A percentile compares a stretch with the other conserved stretches of the same genome.
These are phyloP conservation scores for Penicillium dipodomyicola DNA, from an alignment of 495 filamentous ascomycete genomes.

Conservation along the genomic window DNA sequence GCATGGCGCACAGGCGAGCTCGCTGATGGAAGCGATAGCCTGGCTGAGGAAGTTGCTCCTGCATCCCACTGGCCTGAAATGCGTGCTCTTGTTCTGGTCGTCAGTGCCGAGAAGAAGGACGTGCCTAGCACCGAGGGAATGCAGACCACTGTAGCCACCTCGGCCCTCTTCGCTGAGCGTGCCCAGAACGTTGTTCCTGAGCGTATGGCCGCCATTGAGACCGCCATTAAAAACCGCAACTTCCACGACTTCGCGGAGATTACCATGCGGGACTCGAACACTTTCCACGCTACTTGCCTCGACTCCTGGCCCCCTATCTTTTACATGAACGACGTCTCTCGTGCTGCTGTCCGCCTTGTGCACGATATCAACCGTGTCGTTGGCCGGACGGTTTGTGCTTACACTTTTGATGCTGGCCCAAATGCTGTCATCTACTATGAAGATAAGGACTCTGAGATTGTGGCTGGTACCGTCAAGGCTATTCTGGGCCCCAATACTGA, in stretches of 20 bases:
- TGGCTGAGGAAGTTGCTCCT: conserved; percentile 82
- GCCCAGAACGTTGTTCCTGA: conserved; percentile 71
- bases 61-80: conserved; percentile 91
- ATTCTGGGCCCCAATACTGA: conserved; percentile 48
- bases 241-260: conserved; percentile 85
- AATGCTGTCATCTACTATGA: conserved; percentile 96
- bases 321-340: conserved; percentile 91
- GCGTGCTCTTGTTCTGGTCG: conserved; percentile 87
- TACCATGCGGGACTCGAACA: conserved; percentile 94
- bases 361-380: conserved; percentile 78
- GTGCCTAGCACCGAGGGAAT: conserved; percentile 89
- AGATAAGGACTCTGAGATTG: conserved; percentile 66
- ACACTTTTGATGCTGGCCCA: conserved; percentile 97
- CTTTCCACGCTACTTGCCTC: conserved; percentile 90
- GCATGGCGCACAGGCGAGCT: conserved; percentile 78
- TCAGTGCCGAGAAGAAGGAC: conserved; percentile 89
- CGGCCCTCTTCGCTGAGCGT: conserved; percentile 72
- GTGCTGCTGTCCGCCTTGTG: conserved; percentile 80
- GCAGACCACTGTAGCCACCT: conserved; percentile 92
- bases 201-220: conserved; percentile 83
- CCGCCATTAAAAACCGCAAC: conserved; percentile 70
- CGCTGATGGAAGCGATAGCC: conserved; percentile 75
- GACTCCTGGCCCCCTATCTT: conserved; percentile 97
- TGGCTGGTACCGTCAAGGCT: conserved; percentile 67
- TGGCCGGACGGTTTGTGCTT: conserved; percentile 76